Evolutionary conservation across 1,284 basidiomycete species (phyloP), one percentile per base, ranked within the genome.

Genomic region (Golubevia pallescens): DNA sequence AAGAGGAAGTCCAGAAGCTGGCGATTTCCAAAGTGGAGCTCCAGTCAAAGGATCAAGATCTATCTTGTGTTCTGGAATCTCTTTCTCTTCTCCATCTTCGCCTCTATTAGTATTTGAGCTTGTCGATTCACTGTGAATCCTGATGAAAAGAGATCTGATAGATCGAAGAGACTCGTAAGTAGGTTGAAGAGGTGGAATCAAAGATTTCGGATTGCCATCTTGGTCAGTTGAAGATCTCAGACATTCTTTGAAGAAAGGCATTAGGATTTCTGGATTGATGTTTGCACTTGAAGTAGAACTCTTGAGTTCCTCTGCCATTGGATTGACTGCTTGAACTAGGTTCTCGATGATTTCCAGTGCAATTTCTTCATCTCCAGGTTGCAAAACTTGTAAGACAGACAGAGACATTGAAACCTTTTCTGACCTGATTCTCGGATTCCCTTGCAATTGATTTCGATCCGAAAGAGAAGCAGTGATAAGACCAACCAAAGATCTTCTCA

Each of bases 381-480:
- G 86, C 21, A 91, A 85, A 16, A 88, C 86, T 14, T 86, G 71
- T 0, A 92, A 70, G 38, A 91, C 88, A 0, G 88, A 85, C 28
- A 91, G 87, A 0, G 90, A 89, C 67, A 92, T 90, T 0, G 90
- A 89, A 53, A 91, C 86, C 91, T 91, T 92, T 4, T 90, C 76
- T 20, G 21, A 60, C 51, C 34, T 38, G n/a, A n/a, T 28, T 28
- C 28, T 28, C 28, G 28, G 28, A 48, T 48, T 48, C 16, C 42
- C 42, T 16, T 48, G 42, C 8, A 16, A 13, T 10, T 13, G 13
- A 28, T 28, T 28, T 28, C 28, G 28, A 28, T 28, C 28, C 28
- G 28, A 28, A 10, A 48, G 42, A 48, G 42, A 48, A 48, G 8
- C 16, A 48, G 42, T 48, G 13, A 48, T 16, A 16, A 48, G 16